A percentile compares a stretch with the other conserved stretches of the same genome.
Conservation (phyloP, 164 flowering plant species). For the Stephania yunnanensis region DNA sequence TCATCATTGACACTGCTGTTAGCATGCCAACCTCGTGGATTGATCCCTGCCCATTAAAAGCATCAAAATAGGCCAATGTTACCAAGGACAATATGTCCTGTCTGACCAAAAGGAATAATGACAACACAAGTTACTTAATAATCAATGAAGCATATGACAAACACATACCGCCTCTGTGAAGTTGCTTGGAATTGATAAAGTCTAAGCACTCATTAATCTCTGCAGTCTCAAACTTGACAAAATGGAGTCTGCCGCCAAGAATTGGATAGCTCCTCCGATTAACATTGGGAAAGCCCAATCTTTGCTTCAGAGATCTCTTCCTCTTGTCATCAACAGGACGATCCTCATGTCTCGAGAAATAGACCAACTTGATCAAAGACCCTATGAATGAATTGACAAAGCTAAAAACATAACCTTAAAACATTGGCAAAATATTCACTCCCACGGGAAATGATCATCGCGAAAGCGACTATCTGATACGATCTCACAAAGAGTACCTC, state of each 20-base stretch:
- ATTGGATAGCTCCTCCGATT: slow-evolving; percentile 78
- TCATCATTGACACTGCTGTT: slow-evolving; percentile 36
- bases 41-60: slow-evolving; percentile 40
- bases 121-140: background rate
- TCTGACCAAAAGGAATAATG: background rate
- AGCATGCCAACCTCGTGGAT: slow-evolving; percentile 44
- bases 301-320: slow-evolving; percentile 54
- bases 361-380: slow-evolving; percentile 87
- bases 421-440: background rate
- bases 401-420: slow-evolving; percentile 3
- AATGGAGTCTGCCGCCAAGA: slow-evolving; percentile 97
- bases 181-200: slow-evolving; percentile 87
- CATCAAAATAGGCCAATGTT: slow-evolving; percentile 2
- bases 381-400: slow-evolving; percentile 35
- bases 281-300: slow-evolving; percentile 64
- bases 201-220: slow-evolving; percentile 88
- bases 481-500: background rate
- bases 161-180: slow-evolving; percentile 68
- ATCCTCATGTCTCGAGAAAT: slow-evolving; percentile 92
- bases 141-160: background rate
- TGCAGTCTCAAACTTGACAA: slow-evolving; percentile 95
- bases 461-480: background rate
- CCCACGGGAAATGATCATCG: background rate
- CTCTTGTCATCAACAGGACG: slow-evolving; percentile 49
- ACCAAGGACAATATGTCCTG: background rate